Conservation (phyloP, 352 stramenopile genomes). For the Globisporangium uncinulatum region DNA sequence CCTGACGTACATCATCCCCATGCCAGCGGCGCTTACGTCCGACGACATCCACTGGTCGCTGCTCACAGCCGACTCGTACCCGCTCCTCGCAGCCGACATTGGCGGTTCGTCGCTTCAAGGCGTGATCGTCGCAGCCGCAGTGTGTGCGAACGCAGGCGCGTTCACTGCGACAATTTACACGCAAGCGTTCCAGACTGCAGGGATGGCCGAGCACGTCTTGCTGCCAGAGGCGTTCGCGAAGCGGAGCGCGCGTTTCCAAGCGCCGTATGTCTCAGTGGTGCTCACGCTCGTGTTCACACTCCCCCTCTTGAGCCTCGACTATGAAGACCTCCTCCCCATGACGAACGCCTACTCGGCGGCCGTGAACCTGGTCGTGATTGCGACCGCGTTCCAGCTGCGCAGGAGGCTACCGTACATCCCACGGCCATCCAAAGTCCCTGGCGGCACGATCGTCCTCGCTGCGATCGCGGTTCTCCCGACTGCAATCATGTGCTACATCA, state of each 20-base stretch:
- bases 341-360: constrained; percentile 89
- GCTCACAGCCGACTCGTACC: constrained; percentile 79
- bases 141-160: constrained; percentile 78
- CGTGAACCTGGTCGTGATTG: constrained; percentile 87
- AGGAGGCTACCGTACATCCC: constrained; percentile 59
- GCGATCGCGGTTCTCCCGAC: constrained; percentile 29
- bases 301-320: constrained; percentile 44
- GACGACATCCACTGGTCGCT: constrained; percentile 32
- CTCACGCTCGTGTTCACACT: constrained; percentile 33
- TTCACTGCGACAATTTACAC: constrained; percentile 81
- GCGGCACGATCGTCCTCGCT: constrained; percentile 29
- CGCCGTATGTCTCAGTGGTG: constrained; percentile 28
- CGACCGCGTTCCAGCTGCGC: constrained; percentile 85
- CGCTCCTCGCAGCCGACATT: constrained; percentile 56
- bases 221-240: constrained; percentile 48
- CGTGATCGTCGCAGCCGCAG: constrained; percentile 69
- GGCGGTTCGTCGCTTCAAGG: constrained; percentile 63
- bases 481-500: constrained; percentile 44
- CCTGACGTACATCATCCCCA: constrained; percentile 73
- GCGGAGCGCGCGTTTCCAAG: constrained; percentile 25
- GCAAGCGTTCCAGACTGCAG: constrained; percentile 77
- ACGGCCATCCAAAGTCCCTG: constrained; percentile 51
- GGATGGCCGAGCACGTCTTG: constrained; percentile 61
- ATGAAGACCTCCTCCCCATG: constrained; percentile 74
- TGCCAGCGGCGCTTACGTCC: constrained; percentile 7